Percentiles rank a stretch among this genome's conserved stretches.
These are phyloP conservation scores for Backusella luteola DNA, from an alignment of 192 early-diverging fungal species.

Conservation along the genomic window DNA sequence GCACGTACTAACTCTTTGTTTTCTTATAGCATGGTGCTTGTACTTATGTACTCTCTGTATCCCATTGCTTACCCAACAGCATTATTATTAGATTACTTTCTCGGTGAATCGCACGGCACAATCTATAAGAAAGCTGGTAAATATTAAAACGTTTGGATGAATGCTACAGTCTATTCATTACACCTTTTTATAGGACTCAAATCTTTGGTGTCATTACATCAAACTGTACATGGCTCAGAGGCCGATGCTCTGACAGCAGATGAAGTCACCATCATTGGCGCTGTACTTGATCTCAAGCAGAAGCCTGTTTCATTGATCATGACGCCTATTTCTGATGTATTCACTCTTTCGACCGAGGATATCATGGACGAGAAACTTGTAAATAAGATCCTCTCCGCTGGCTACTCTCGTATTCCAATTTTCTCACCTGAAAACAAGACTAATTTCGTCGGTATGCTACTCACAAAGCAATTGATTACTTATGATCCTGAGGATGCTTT, in stretches of 20 bases:
- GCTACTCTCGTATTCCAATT: constrained; percentile 77
- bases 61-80: constrained; percentile 87
- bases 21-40: constrained; percentile 51
- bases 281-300: constrained; percentile 70
- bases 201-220: constrained; percentile 73
- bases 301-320: constrained; percentile 64
- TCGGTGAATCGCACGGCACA: constrained; percentile 87
- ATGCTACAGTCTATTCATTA: background rate
- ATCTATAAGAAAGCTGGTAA: constrained; percentile 75
- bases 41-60: constrained; percentile 62
- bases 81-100: constrained; percentile 75
- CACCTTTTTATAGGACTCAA: constrained; percentile 53
- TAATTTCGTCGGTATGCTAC: constrained; percentile 70
- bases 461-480: constrained; percentile 71
- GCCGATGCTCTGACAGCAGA: constrained; percentile 68
- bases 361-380: constrained; percentile 53
- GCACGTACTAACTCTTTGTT: background rate
- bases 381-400: constrained; percentile 58
- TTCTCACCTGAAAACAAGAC: constrained; percentile 50
- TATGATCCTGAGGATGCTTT: constrained; percentile 66
- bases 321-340: constrained; percentile 67
- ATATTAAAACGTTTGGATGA: background rate
- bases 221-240: constrained; percentile 43
- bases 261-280: constrained; percentile 76
- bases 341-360: constrained; percentile 62